Evolutionary conservation across 352 stramenopile genomes (phyloP), one percentile per base, ranked within the genome.

Genomic region (Pythium sp.): DNA sequence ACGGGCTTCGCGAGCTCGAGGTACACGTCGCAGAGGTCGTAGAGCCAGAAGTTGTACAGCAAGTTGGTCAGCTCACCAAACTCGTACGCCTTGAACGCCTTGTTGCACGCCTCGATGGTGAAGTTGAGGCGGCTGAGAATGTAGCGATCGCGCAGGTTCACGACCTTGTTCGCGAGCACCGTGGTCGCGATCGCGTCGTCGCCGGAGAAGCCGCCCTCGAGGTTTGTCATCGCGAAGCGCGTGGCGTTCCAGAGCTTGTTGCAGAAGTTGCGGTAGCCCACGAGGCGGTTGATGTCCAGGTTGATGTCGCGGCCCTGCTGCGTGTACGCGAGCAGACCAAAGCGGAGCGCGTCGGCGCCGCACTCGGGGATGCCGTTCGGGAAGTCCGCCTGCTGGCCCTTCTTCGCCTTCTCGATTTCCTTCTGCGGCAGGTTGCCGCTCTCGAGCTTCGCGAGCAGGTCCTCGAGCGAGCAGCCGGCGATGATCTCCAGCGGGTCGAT

Each of bases 171-270:
- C 32, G 76, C 67, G 15, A 95, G 71, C 46, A 94, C 78, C 14
- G 75, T 85, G 46, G 84, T 73, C 1, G 80, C 81, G 34, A 90
- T 73, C 62, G 78, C 72, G 53, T 89, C 82, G 11, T 85, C 77
- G 59, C 76, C 81, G 8, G 67, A 74, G 47, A 91, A 90, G 18
- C 74, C 84, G 38, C 77, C 80, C 43, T 96, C 97, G 15, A 99
- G 81, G 82, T 99, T 98, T 41, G 95, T 95, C 70, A 99, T 91
- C 54, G 97, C 97, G 78, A 99, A 99, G 57, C 95, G 93, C 60
- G 97, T 98, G 7, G 97, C 98, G 77, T 99, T 99, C 98, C 98
- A 99, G 30, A 99, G 86, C 80, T 99, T 99, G 90, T 99, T 99
- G 73, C 98, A 99, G 77, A 99, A 99, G 79, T 99, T 98, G 64